phyloP scores from a whole-genome alignment of 2,329 filamentous ascomycete genomes.

The Ascochyta koolunga region DNA sequence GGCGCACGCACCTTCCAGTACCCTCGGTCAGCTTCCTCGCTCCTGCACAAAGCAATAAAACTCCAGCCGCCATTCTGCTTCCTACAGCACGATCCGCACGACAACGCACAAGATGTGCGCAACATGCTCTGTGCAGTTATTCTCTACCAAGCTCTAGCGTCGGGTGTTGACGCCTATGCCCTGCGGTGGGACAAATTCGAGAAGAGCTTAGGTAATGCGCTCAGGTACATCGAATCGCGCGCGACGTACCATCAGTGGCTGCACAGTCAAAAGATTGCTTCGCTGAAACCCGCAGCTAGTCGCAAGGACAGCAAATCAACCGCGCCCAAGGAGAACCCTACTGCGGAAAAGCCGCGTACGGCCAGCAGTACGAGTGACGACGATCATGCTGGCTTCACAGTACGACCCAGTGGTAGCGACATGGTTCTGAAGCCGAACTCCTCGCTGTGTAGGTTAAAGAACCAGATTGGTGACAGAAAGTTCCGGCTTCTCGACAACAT shows the following conservation, averaged over 20 bases:
- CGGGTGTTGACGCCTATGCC: conserved; percentile 6
- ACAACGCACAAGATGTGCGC: not conserved
- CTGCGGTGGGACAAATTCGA: conserved; percentile 13
- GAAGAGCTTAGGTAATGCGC: conserved; percentile 5
- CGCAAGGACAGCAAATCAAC: too few relatives aligned
- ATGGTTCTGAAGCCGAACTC: not conserved
- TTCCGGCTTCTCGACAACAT: not conserved
- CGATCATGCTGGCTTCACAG: not conserved
- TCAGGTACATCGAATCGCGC: conserved; percentile 7
- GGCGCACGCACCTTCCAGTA: not conserved
- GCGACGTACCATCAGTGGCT: conserved; percentile 15
- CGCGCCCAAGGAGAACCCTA: not conserved
- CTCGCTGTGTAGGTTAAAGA: conserved; percentile 1
- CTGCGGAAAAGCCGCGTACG: not conserved
- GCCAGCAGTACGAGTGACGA: not conserved
- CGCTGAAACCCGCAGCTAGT: not conserved
- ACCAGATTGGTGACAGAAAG: not conserved
- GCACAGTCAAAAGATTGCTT: not conserved
- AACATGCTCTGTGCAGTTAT: conserved; percentile 21
- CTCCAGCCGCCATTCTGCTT: conserved; percentile 20
- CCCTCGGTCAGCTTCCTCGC: conserved; percentile 14
- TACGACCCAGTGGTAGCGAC: not conserved
- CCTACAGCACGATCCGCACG: conserved; percentile 12
- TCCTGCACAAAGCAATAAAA: conserved; percentile 14
- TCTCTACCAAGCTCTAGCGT: conserved; percentile 9